phyloP scores from a whole-genome alignment of 2,329 filamentous ascomycete genomes.

The Colletotrichum destructivum region DNA sequence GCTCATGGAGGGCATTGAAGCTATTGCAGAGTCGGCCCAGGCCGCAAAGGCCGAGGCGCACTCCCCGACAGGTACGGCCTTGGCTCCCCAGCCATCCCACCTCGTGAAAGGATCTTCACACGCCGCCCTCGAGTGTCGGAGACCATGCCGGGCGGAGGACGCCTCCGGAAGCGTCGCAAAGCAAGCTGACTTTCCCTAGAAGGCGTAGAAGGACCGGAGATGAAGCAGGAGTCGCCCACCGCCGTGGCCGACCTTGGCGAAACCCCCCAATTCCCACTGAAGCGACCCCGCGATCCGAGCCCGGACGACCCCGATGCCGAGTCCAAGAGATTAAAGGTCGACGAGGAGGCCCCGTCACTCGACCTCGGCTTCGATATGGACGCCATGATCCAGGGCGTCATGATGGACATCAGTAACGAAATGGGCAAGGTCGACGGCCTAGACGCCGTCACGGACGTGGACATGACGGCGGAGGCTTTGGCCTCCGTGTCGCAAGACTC shows the following conservation, averaged over 20 bases:
- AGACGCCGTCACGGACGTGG: constrained; percentile 49
- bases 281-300: constrained; percentile 55
- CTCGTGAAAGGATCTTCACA: constrained; percentile 33
- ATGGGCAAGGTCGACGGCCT: constrained; percentile 44
- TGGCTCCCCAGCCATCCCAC: constrained; percentile 22
- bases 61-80: constrained; percentile 54
- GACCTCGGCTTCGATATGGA: constrained; percentile 47
- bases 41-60: constrained; percentile 53
- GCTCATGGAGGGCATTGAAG: constrained; percentile 49
- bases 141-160: constrained; percentile 19
- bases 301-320: constrained; percentile 49
- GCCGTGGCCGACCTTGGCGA: constrained; percentile 51
- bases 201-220: constrained; percentile 48
- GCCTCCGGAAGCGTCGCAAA: constrained; percentile 28
- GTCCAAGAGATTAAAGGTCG: constrained; percentile 48
- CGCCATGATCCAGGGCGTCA: constrained; percentile 45
- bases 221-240: constrained; percentile 56
- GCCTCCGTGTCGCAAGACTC: constrained; percentile 41
- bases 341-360: constrained; percentile 45
- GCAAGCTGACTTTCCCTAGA: constrained; percentile 46
- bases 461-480: constrained; percentile 43
- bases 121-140: constrained; percentile 26
- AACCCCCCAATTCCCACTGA: constrained; percentile 54
- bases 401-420: constrained; percentile 48
- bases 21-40: constrained; percentile 60